Conservation (phyloP, 2,329 filamentous ascomycete species). For the Fusarium sp. region DNA sequence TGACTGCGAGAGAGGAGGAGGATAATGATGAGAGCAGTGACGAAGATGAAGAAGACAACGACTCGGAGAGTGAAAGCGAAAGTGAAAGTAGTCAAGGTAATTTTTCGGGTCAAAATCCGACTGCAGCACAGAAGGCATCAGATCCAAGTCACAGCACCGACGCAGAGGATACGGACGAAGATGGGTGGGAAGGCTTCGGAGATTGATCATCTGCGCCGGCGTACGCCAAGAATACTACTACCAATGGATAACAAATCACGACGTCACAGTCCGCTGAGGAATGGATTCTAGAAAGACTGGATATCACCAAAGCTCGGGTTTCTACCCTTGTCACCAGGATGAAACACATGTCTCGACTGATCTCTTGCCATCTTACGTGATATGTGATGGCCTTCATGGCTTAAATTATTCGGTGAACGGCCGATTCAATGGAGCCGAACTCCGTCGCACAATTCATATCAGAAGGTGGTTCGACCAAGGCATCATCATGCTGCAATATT, state of each 20-base stretch:
- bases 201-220: slow-evolving; percentile 31
- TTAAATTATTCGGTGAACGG: slow-evolving; percentile 13
- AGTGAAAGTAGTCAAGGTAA: slow-evolving; percentile 11
- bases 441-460: slow-evolving; percentile 2
- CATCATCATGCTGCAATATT: slow-evolving; percentile 1
- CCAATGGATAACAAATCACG: not conserved
- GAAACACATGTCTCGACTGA: slow-evolving; percentile 21
- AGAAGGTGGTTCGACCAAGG: not conserved
- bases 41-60: slow-evolving; percentile 23
- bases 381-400: slow-evolving; percentile 1
- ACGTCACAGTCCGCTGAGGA: not conserved
- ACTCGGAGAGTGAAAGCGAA: slow-evolving; percentile 18
- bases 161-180: slow-evolving; percentile 32
- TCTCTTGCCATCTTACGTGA: slow-evolving; percentile 23
- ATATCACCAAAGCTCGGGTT: not conserved
- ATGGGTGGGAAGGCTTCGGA: slow-evolving; percentile 44
- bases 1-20: no score
- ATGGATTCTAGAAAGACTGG: not conserved
- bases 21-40: slow-evolving; percentile 26
- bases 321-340: not conserved
- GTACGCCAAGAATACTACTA: slow-evolving; percentile 7
- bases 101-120: slow-evolving; percentile 10
- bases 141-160: slow-evolving; percentile 34
- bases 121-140: slow-evolving; percentile 17
- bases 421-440: slow-evolving; percentile 24